A percentile compares a stretch with the other conserved stretches of the same genome.
phyloP scores from a whole-genome alignment of 2,329 filamentous ascomycete species.

The Diatrype stigma region DNA sequence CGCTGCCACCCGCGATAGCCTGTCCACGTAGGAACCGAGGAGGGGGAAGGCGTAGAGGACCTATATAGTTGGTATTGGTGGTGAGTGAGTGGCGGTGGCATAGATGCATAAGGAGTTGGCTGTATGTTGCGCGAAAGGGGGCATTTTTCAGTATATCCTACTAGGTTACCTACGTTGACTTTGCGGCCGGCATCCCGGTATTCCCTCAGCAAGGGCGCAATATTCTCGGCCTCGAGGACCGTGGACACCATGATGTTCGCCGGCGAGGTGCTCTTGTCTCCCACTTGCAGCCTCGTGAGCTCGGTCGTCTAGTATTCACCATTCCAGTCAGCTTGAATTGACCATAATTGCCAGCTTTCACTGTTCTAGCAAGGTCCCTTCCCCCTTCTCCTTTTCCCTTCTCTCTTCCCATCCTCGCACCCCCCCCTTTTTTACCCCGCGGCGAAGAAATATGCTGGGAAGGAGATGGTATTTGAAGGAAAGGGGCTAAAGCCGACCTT shows the following conservation, averaged over 20 bases:
- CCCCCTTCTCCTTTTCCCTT: no score
- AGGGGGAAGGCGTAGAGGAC: slow-evolving; percentile 71
- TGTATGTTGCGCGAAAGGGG: no score
- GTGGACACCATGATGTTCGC: slow-evolving; percentile 70
- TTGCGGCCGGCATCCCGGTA: slow-evolving; percentile 49
- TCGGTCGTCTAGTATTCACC: slow-evolving; percentile 53
- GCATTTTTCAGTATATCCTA: no score
- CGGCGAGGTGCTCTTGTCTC: slow-evolving; percentile 39
- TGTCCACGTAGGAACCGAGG: slow-evolving; percentile 53
- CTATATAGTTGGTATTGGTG: slow-evolving; percentile 34
- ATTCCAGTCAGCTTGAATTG: slow-evolving; percentile 12
- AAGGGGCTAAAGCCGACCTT: slow-evolving; percentile 50
- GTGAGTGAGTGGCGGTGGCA: not conserved
- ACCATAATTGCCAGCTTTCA: no score
- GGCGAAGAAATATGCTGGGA: no score
- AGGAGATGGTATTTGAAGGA: not conserved
- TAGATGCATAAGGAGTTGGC: no score
- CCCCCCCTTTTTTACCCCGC: not conserved
- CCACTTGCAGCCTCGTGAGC: slow-evolving; percentile 66
- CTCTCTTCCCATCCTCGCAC: not conserved
- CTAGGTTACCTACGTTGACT: slow-evolving; percentile 50
- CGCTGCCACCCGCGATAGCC: slow-evolving; percentile 54
- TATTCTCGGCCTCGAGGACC: slow-evolving; percentile 65
- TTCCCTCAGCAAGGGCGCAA: slow-evolving; percentile 57
- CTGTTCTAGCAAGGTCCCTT: no score